A percentile compares a stretch with the other conserved stretches of the same genome.
phyloP scores from a whole-genome alignment of 176 grass and related monocot genomes.

The barley (Hordeum vulgare) region DNA sequence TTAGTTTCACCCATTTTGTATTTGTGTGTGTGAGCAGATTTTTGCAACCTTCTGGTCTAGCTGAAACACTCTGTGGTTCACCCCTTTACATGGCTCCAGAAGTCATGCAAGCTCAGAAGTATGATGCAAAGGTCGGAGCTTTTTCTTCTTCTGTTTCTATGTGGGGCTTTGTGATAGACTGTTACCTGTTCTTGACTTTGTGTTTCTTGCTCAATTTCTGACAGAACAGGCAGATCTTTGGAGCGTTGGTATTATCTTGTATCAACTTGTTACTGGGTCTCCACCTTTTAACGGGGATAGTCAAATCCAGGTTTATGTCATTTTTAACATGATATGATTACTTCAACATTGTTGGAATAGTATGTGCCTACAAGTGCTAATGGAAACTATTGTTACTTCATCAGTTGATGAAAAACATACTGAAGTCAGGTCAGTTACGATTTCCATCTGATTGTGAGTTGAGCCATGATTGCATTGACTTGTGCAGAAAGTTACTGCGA shows the following conservation, averaged over 20 bases:
- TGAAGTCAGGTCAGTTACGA: slow-evolving; percentile 51
- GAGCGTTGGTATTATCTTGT: slow-evolving; percentile 96
- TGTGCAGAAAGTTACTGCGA: slow-evolving; percentile 83
- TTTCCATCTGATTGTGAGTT: slow-evolving; percentile 61
- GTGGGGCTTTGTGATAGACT: neutral
- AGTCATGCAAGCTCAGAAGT: slow-evolving; percentile 95
- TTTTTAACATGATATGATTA: slow-evolving; percentile 13
- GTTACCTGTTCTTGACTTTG: slow-evolving; percentile 14
- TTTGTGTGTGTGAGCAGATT: slow-evolving; percentile 24
- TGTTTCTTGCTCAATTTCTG: slow-evolving; percentile 19
- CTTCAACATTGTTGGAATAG: neutral
- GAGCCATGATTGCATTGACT: slow-evolving; percentile 72
- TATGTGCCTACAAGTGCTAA: slow-evolving; percentile 18
- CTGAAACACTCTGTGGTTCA: slow-evolving; percentile 96
- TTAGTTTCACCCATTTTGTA: neutral
- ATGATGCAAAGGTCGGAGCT: slow-evolving; percentile 83
- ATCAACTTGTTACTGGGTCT: slow-evolving; percentile 88
- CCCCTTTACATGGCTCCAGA: slow-evolving; percentile 99
- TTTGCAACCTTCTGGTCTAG: slow-evolving; percentile 52
- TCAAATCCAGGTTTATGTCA: slow-evolving; percentile 74
- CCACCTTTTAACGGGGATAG: slow-evolving; percentile 87
- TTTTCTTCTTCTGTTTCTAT: neutral
- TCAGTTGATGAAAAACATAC: slow-evolving; percentile 82
- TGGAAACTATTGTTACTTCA: neutral
- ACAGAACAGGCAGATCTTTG: slow-evolving; percentile 96